Conservation (phyloP, 2,329 filamentous ascomycete species). For the Volutella citrinella region DNA sequence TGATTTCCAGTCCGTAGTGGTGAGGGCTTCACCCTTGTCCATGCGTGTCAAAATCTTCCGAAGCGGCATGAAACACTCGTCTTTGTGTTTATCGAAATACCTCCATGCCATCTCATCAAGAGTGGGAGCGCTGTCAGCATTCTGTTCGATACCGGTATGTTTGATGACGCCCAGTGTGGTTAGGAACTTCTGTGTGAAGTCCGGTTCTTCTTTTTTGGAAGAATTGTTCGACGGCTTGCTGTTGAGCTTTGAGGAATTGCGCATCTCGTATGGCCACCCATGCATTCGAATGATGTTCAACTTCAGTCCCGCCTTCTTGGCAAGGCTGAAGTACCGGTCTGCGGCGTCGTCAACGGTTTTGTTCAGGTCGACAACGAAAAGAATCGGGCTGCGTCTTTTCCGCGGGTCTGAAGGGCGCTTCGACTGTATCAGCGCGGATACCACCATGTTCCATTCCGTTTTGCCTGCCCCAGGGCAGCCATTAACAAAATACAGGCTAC, state of each 20-base stretch:
- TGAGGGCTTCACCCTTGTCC: conserved; percentile 24
- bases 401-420: conserved; percentile 21
- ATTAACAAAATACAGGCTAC: conserved; percentile 42
- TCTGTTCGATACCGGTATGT: conserved; percentile 9
- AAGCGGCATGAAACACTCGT: conserved; percentile 31
- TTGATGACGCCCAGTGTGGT: conserved; percentile 22
- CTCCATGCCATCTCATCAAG: conserved; percentile 44
- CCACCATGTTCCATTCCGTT: conserved; percentile 43
- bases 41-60: conserved; percentile 34
- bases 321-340: conserved; percentile 37
- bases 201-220: conserved; percentile 11
- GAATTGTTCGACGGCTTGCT: conserved; percentile 1
- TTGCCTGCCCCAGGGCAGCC: conserved; percentile 48
- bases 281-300: conserved; percentile 38
- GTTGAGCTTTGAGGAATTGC: conserved; percentile 29
- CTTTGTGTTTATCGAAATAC: conserved; percentile 32
- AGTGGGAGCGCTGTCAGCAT: conserved; percentile 31
- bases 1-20: conserved; percentile 24
- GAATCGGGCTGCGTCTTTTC: conserved; percentile 30
- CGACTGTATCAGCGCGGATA: conserved; percentile 37
- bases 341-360: conserved; percentile 45
- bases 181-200: conserved; percentile 37
- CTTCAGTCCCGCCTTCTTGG: conserved; percentile 32
- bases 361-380: conserved; percentile 48
- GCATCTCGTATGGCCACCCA: conserved; percentile 37